A percentile compares a stretch with the other conserved stretches of the same genome.
Evolutionary conservation across 176 grass and related monocot genomes (phyloP).

Genomic region (Dendrocalamus sinicus): DNA sequence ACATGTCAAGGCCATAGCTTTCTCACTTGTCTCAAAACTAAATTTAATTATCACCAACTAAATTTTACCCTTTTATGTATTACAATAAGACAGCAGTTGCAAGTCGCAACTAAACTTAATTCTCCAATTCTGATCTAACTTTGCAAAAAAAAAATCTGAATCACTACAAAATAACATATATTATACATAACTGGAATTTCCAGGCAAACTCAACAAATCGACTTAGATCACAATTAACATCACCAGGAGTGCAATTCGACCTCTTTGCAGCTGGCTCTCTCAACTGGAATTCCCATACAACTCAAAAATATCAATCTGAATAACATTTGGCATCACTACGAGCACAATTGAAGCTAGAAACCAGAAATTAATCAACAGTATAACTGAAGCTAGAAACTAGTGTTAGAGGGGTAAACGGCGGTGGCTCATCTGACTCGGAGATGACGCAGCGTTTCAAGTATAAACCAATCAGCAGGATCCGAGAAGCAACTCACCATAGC

Average conservation of each 20-base stretch:
- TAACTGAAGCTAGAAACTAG: not conserved
- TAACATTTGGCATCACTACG: not conserved
- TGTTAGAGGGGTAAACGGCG: too few species aligned
- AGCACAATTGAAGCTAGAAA: not conserved
- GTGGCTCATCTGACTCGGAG: too few species aligned
- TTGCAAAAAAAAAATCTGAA: not conserved
- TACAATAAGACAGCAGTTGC: not conserved
- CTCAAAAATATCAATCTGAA: not conserved
- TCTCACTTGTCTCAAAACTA: not conserved
- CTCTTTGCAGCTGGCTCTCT: not conserved
- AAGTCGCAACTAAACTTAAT: not conserved
- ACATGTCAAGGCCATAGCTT: not conserved
- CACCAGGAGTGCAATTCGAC: not conserved
- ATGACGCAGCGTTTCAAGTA: not conserved
- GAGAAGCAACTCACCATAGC: conserved; percentile 53
- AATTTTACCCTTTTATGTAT: not conserved
- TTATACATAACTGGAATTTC: not conserved
- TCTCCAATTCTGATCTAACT: not conserved
- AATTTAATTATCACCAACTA: not conserved
- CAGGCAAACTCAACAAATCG: not conserved
- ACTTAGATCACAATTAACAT: not conserved
- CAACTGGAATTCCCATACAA: not conserved
- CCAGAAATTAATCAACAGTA: conserved; percentile 3
- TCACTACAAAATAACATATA: not conserved
- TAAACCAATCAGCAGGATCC: conserved; percentile 4